Percentiles rank a stretch among this genome's conserved stretches.
Evolutionary conservation across 2,329 filamentous ascomycete species (phyloP).

Genomic region (Aurifilum marmelostoma): DNA sequence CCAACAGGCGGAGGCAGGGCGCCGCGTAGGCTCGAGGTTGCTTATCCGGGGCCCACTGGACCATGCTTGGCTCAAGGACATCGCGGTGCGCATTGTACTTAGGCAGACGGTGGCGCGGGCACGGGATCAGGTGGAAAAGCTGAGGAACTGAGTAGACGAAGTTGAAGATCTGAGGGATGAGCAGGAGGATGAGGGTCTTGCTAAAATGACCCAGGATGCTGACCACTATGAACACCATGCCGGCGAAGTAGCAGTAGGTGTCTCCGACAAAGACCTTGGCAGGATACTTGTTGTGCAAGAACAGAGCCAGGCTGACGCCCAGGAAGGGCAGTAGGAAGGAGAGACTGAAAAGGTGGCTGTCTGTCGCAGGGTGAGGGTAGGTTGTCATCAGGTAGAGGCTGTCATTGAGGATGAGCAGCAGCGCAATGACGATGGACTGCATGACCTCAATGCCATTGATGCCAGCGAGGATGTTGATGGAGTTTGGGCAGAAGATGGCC

Average conservation of each 20-base stretch:
- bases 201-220: constrained; percentile 97
- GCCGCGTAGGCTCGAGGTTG: constrained; percentile 71
- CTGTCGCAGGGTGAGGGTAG: constrained; percentile 89
- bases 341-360: constrained; percentile 93
- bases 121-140: constrained; percentile 86
- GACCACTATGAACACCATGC: constrained; percentile 98
- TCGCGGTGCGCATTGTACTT: constrained; percentile 85
- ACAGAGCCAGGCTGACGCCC: constrained; percentile 84
- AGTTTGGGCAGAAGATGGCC: constrained; percentile 97
- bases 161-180: constrained; percentile 95
- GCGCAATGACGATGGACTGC: constrained; percentile 88
- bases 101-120: constrained; percentile 89
- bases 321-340: constrained; percentile 95
- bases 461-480: constrained; percentile 99
- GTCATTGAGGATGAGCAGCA: constrained; percentile 85
- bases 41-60: constrained; percentile 68
- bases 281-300: constrained; percentile 94
- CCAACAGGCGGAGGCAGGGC: constrained; percentile 67
- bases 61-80: constrained; percentile 83
- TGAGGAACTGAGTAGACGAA: constrained; percentile 93
- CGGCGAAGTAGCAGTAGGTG: constrained; percentile 99
- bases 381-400: constrained; percentile 80
- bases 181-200: constrained; percentile 89
- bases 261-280: constrained; percentile 95
- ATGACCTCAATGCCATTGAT: constrained; percentile 97